Conservation (phyloP, 345 rosid genomes). For the Rhodamnia rubescens region DNA sequence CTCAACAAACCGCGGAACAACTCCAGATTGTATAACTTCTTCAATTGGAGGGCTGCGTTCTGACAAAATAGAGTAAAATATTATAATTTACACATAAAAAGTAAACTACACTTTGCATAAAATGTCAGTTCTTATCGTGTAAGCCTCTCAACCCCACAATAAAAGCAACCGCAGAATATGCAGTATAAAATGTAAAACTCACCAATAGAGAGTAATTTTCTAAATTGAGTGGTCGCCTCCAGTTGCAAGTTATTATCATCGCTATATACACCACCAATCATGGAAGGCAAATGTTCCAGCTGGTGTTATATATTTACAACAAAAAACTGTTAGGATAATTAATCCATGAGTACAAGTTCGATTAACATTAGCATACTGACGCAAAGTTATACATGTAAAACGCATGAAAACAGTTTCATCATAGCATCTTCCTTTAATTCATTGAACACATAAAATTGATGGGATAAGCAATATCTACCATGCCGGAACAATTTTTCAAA, state of each 20-base stretch:
- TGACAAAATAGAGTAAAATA: neutral
- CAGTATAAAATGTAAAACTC: neutral
- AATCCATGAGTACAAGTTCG: neutral
- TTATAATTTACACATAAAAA: neutral
- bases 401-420: neutral
- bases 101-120: neutral
- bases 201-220: constrained; percentile 81
- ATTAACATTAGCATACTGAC: neutral
- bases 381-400: neutral
- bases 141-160: neutral
- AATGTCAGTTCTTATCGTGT: neutral
- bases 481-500: neutral
- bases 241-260: constrained; percentile 51
- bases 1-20: constrained; percentile 73
- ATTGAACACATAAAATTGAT: neutral
- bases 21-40: constrained; percentile 75
- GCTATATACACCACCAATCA: constrained; percentile 63
- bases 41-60: constrained; percentile 87
- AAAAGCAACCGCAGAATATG: neutral
- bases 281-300: constrained; percentile 70
- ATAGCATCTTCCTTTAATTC: neutral
- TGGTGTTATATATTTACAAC: constrained; percentile 2
- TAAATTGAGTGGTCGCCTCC: constrained; percentile 73
- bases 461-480: neutral
- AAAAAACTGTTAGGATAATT: neutral